phyloP scores from a whole-genome alignment of 129 eudicot genomes.

The Chrysanthemum makinoi region DNA sequence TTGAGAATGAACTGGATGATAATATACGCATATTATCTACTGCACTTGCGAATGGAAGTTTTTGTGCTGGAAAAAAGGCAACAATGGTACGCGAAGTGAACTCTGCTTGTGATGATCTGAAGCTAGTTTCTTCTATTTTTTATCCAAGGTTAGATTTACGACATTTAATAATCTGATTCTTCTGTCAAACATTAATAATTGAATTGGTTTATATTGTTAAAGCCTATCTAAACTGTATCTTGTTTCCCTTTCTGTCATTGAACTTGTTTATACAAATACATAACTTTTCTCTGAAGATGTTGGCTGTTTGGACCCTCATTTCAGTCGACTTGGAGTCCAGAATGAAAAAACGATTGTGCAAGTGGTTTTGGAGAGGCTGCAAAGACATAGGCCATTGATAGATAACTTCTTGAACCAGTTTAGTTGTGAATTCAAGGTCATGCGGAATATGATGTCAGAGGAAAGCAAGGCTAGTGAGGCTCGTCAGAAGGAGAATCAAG shows the following conservation, averaged over 20 bases:
- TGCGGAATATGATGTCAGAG: background rate
- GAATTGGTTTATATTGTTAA: background rate
- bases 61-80: background rate
- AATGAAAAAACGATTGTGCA: slow-evolving; percentile 5
- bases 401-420: slow-evolving; percentile 28
- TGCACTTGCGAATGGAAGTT: background rate
- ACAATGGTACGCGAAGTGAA: background rate
- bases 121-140: background rate
- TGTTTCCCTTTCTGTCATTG: too few relatives aligned
- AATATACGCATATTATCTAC: background rate
- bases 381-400: slow-evolving; percentile 24
- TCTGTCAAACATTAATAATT: too few relatives aligned
- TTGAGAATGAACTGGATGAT: background rate
- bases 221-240: too few relatives aligned
- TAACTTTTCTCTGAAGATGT: background rate
- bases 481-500: slow-evolving; percentile 4
- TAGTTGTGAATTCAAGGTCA: background rate
- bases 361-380: slow-evolving; percentile 5
- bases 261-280: too few relatives aligned
- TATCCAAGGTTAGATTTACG: background rate
- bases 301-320: background rate
- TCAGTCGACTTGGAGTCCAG: slow-evolving; percentile 18
- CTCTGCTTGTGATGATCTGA: background rate
- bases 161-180: background rate
- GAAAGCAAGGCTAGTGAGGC: slow-evolving; percentile 14